A percentile compares a stretch with the other conserved stretches of the same genome.
phyloP scores from a whole-genome alignment of 495 filamentous ascomycete genomes.

The Xylaria sp. region DNA sequence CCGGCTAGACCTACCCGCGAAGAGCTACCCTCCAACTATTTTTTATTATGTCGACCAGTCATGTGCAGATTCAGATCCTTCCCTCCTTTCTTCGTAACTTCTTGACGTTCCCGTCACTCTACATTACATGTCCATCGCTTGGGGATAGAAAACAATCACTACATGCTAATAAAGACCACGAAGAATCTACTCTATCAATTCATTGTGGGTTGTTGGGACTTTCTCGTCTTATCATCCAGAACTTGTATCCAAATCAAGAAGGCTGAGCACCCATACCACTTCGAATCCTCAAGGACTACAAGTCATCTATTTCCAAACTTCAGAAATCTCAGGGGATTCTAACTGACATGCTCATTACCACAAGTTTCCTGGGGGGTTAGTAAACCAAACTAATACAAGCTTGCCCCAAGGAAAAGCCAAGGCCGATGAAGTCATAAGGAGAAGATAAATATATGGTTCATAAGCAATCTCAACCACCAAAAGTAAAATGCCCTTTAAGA shows the following conservation, averaged over 20 bases:
- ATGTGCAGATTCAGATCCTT: background rate
- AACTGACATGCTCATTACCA: background rate
- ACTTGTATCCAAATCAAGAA: background rate
- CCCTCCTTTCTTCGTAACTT: background rate
- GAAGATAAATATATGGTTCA: no score
- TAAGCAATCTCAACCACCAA: no score
- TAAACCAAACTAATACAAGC: background rate
- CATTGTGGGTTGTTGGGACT: background rate
- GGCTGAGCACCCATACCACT: no score
- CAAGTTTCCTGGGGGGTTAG: background rate
- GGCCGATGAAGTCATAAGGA: no score
- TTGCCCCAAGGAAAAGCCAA: no score
- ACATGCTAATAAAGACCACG: no score
- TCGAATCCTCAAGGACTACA: no score
- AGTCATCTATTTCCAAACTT: no score
- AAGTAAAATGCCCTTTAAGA: background rate
- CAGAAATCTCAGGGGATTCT: background rate
- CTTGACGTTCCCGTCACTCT: background rate
- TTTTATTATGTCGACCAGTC: background rate
- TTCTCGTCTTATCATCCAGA: no score
- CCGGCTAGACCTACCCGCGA: constrained; percentile 3
- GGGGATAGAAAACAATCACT: no score
- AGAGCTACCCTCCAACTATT: background rate
- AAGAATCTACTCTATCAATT: no score
- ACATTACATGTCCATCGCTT: background rate